Evolutionary conservation across 768 basidiomycete genomes (phyloP).

Genomic region (Termitomyces sp.): DNA sequence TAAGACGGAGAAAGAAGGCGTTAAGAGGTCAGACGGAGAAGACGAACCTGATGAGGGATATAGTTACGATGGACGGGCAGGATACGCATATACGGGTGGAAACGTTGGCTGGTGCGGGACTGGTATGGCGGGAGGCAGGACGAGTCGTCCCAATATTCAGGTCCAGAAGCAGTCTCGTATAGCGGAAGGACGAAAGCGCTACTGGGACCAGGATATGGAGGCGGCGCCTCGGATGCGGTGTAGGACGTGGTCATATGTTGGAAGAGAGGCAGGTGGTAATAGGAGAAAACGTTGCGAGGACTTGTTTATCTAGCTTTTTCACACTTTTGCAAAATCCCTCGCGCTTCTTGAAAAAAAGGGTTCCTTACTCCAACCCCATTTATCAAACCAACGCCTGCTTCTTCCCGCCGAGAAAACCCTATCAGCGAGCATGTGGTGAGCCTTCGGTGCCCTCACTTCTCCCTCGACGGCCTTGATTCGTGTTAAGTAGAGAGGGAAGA

Average conservation of each 20-base stretch:
- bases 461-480: neutral
- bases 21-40: neutral
- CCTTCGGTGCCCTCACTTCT: too few relatives aligned
- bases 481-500: neutral
- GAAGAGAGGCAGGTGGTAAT: neutral
- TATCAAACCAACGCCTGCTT: neutral
- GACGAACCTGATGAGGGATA: neutral
- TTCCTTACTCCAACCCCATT: neutral
- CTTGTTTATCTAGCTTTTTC: neutral
- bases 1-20: neutral
- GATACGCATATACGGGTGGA: conserved; percentile 8
- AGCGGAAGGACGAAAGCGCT: neutral
- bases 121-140: conserved; percentile 10
- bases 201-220: neutral
- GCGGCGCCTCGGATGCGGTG: neutral
- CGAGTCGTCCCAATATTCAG: conserved; percentile 7
- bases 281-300: neutral
- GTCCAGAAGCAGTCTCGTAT: conserved; percentile 2
- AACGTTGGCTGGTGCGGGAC: conserved; percentile 5
- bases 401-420: neutral
- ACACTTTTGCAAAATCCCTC: neutral
- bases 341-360: conserved; percentile 4
- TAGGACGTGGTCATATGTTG: neutral
- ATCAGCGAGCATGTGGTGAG: neutral
- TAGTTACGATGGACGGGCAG: neutral